Percentiles rank a stretch among this genome's conserved stretches.
These are phyloP conservation scores for Leptographium wingfieldii DNA, from an alignment of 2,329 filamentous ascomycete species.

Conservation along the genomic window DNA sequence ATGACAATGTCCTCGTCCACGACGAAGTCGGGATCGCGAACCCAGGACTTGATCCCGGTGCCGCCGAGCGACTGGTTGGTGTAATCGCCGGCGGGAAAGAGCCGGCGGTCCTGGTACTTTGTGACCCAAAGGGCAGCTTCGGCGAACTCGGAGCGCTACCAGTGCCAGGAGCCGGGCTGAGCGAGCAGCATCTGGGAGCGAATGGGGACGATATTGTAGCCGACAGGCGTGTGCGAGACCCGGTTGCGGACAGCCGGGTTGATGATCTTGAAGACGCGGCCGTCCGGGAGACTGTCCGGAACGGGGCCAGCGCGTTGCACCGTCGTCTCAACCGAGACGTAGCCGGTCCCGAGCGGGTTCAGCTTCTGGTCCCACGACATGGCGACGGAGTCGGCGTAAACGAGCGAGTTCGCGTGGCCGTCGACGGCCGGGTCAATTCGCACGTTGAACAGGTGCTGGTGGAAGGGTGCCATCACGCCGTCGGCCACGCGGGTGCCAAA, in stretches of 20 bases:
- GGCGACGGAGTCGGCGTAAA: conserved; percentile 22
- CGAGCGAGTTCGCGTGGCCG: conserved; percentile 40
- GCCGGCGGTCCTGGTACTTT: conserved; percentile 26
- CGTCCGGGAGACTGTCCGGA: conserved; percentile 35
- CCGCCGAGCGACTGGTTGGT: conserved; percentile 30
- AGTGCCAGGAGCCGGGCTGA: conserved; percentile 24
- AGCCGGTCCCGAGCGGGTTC: conserved; percentile 40
- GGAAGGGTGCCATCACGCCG: conserved; percentile 53
- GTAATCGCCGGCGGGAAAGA: conserved; percentile 27
- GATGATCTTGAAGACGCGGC: conserved; percentile 34
- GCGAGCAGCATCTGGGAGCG: conserved; percentile 33
- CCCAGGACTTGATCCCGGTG: conserved; percentile 12
- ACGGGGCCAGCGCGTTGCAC: conserved; percentile 28
- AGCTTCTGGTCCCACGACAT: conserved; percentile 24
- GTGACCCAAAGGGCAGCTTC: conserved; percentile 32
- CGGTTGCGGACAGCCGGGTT: conserved; percentile 29
- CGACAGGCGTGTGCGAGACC: conserved; percentile 28
- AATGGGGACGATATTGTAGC: conserved; percentile 30
- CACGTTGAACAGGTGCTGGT: conserved; percentile 56
- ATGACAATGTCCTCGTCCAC: conserved; percentile 24
- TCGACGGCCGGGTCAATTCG: conserved; percentile 53
- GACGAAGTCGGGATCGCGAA: conserved; percentile 6
- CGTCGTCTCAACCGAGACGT: conserved; percentile 23
- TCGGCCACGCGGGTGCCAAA: conserved; percentile 51
- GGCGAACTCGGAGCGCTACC: conserved; percentile 27